Percentiles rank a stretch among this genome's conserved stretches.
Evolutionary conservation across 2,329 filamentous ascomycete genomes (phyloP).

Genomic region (Acrodontium crateriforme): DNA sequence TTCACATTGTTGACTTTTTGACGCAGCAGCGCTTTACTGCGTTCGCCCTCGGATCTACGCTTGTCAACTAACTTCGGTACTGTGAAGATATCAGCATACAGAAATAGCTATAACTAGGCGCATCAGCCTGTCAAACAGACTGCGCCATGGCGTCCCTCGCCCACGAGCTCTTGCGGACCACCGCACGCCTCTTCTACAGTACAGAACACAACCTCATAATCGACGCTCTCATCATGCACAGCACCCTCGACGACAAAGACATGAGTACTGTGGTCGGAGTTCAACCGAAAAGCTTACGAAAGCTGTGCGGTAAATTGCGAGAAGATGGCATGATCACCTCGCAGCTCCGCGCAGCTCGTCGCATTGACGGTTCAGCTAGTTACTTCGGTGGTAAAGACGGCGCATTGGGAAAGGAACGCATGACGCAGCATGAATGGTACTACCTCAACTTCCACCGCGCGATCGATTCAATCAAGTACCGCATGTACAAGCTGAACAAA

Average conservation of each 20-base stretch:
- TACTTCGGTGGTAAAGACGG: slow-evolving; percentile 9
- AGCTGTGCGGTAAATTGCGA: slow-evolving; percentile 68
- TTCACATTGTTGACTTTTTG: slow-evolving; percentile 3
- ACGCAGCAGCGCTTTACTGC: slow-evolving; percentile 18
- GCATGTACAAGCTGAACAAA: slow-evolving; percentile 76
- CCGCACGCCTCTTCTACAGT: slow-evolving; percentile 74
- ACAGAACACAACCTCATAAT: slow-evolving; percentile 71
- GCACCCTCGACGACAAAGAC: slow-evolving; percentile 69
- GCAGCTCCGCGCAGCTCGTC: slow-evolving; percentile 38
- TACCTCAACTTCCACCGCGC: slow-evolving; percentile 91
- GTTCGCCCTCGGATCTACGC: slow-evolving; percentile 6
- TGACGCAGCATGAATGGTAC: slow-evolving; percentile 64
- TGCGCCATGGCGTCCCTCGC: slow-evolving; percentile 42
- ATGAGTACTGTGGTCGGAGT: slow-evolving; percentile 75
- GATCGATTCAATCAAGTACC: slow-evolving; percentile 93
- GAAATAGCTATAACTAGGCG: no score
- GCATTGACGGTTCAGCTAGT: slow-evolving; percentile 18
- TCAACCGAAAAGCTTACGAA: slow-evolving; percentile 83
- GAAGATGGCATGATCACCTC: slow-evolving; percentile 77
- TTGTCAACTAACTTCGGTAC: no score
- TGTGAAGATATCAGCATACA: no score
- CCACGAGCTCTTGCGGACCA: slow-evolving; percentile 71
- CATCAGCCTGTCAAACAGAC: background rate
- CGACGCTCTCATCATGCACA: slow-evolving; percentile 65
- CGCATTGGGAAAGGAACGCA: slow-evolving; percentile 19